Evolutionary conservation across 1,284 basidiomycete genomes (phyloP).

Genomic region (Leccinum pallidistipes): DNA sequence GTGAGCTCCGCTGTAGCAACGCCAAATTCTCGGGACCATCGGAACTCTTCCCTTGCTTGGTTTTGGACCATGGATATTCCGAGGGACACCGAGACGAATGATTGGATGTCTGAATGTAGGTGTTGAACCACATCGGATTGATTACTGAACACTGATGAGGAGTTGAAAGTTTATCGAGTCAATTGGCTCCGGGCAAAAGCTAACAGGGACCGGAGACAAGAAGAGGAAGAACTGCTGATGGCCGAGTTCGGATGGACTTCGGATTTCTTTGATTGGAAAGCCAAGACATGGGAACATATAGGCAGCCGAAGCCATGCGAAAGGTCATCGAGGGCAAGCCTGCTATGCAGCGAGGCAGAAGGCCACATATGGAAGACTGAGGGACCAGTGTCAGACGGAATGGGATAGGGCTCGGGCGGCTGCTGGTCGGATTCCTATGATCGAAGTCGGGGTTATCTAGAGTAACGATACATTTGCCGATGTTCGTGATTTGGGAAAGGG

Average conservation of each 20-base stretch:
- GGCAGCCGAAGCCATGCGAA: neutral
- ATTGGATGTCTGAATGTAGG: slow-evolving; percentile 8
- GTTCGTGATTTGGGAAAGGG: no score
- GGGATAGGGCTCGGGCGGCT: neutral
- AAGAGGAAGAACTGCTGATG: neutral
- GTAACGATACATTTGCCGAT: no score
- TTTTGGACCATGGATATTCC: slow-evolving; percentile 4
- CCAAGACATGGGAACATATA: neutral
- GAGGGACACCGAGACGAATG: neutral
- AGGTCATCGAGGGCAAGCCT: neutral
- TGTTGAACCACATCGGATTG: neutral
- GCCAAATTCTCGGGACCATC: neutral
- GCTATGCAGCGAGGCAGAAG: neutral
- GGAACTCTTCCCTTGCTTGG: neutral
- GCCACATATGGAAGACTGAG: neutral
- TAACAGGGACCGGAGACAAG: neutral
- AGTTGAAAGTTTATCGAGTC: neutral
- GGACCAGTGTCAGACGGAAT: neutral
- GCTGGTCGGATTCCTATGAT: neutral
- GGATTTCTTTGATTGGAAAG: neutral
- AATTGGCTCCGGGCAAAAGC: slow-evolving; percentile 1
- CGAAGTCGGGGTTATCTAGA: neutral
- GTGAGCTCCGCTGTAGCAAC: neutral
- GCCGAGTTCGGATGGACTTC: neutral
- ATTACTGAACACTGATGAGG: neutral